A percentile compares a stretch with the other conserved stretches of the same genome.
phyloP scores from a whole-genome alignment of 129 eudicot species.

The Calendula officinalis region DNA sequence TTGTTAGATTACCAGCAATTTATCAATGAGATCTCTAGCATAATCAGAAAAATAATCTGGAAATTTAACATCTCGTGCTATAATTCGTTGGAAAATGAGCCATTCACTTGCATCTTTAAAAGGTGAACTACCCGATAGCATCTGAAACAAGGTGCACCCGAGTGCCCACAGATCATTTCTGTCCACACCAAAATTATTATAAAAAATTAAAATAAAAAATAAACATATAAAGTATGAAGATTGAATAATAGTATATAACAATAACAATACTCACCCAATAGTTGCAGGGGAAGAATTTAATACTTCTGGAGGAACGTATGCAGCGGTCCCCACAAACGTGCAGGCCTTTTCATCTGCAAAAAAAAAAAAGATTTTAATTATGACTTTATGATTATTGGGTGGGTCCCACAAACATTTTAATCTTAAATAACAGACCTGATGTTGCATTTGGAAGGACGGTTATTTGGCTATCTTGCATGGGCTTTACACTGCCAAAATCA shows the following conservation, averaged over 20 bases:
- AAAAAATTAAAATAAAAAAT: no score
- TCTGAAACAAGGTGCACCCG: conserved; percentile 99
- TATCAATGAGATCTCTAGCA: conserved; percentile 83
- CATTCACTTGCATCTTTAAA: conserved; percentile 97
- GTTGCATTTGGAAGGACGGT: conserved; percentile 96
- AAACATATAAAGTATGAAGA: no score
- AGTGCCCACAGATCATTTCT: conserved; percentile 99
- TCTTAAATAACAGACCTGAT: conserved; percentile 45
- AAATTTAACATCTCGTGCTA: conserved; percentile 85
- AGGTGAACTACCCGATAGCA: conserved; percentile 98
- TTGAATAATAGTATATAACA: background rate
- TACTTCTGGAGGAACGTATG: conserved; percentile 99
- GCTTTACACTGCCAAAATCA: conserved; percentile 99
- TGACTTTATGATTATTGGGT: background rate
- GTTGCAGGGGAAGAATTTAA: conserved; percentile 91
- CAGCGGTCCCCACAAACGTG: conserved; percentile 98
- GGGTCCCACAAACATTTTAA: conserved; percentile 3
- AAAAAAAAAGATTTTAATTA: conserved; percentile 14
- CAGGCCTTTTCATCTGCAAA: conserved; percentile 90
- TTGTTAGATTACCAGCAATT: conserved; percentile 54
- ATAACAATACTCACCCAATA: conserved; percentile 61
- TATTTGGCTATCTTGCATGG: conserved; percentile 87
- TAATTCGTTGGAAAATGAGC: conserved; percentile 91
- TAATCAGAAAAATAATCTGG: conserved; percentile 79
- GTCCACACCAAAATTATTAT: conserved; percentile 17